Base-by-base conservation (phyloP, 441 rosid species). In the Croton laevigatus region DNA sequence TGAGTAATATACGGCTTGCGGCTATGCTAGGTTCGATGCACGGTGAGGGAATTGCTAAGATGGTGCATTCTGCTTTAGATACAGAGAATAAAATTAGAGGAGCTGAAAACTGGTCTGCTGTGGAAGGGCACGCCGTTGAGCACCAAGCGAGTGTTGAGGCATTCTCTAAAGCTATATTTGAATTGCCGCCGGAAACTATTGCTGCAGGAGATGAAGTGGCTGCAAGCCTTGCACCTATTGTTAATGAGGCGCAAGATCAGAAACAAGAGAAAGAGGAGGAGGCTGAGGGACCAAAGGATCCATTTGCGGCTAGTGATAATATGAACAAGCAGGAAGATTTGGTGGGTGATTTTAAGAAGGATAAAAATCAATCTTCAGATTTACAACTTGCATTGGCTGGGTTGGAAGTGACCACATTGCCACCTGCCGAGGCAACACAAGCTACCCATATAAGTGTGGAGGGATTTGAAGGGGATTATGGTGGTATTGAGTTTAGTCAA, bases 1-100 rank as follows among this genome's bases (percentile, higher is more conserved):
- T 88, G 23, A 91, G 97, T 76, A 82, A 80, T 74, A 91, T 94
- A 40, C 85, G 98, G 38, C 85, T 94, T 7, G 91, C 97, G 0
- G 98, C 97, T 6, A 91, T 94, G 98, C 87, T 94, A 27, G 89
- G 86, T 13, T 79, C 95, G 27, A 91, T 94, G 97, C 98, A 94
- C 81, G 97, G 92, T 0, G 98, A 94, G 2, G 91, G 97, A 12
- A 87, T 94, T 52, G 98, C 98, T 10, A 94, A 90, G 81, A 88
- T 94, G 98, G 97, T 94, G 5, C 98, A 94, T 22, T 94, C 98
- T 11, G 95, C 85, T 44, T 57, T 94, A 9, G 97, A 94, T 51
- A 83, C 98, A 0, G 98, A 94, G 80, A 80, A 80, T 77, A 94
- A 91, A 86, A 87, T 90, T 65, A 89, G 98, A 5, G 98, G 98